Evolutionary conservation across 108 stramenopile species (phyloP), one percentile per base, ranked within the genome.

Genomic region (Nitzschia putrida): DNA sequence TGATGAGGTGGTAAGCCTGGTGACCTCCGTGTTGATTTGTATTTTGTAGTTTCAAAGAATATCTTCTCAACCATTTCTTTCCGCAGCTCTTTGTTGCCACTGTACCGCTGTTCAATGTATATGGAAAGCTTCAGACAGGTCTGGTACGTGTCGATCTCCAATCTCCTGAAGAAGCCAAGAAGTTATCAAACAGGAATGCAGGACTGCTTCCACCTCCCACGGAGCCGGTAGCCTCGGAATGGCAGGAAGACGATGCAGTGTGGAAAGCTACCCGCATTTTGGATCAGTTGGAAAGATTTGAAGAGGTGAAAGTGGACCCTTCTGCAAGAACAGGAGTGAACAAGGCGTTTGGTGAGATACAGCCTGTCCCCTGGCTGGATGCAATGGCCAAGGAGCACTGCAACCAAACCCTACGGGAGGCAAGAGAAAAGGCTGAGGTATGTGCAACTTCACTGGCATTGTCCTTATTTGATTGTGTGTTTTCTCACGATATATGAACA

Each of bases 281-380:
- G 7, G 70, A 84, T 41, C 69, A 84, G 42, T 18, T 84, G 34
- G 71, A 76, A 42, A 64, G 78, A 11, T 73, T 77, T 37, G 73
- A 73, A 7, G 47, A 58, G 50, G 42, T 24, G 23, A 74, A 66
- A 21, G 59, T 59, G 42, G 54, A 45, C 50, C 58, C 69, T 10
- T 39, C 69, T 12, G 49, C 58, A 0, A 59, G 52, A 9, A 24
- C 39, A 18, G 49, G 41, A 38, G 39, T 39, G 25, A 71, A 72
- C 63, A 50, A 61, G 22, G 34, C 37, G 8, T 81, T 82, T 69
- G 81, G 81, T 12, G 69, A 75, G 22, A 64, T 78, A 18, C 81
- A 73, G 23, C 68, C 58, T n/a, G 82, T 88, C 3, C 80, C 88
- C 13, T 94, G 92, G 92, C 57, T 94, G 50, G 92, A 94, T 71